Base-by-base conservation (phyloP, 345 rosid genomes). In the Populus nigra region DNA sequence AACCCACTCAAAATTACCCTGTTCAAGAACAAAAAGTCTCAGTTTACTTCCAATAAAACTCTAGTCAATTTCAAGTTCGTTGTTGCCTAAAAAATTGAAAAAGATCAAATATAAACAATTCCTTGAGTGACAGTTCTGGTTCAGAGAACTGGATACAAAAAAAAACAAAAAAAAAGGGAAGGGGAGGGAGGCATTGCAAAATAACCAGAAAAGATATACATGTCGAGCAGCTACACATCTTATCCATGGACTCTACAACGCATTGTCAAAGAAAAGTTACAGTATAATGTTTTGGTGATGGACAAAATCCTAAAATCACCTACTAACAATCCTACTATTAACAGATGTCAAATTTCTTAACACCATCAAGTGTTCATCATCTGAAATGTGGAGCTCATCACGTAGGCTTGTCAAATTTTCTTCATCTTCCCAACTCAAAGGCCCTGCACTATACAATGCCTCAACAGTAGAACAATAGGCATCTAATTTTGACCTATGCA, bases 351-450 rank as follows among this genome's bases (percentile, higher is more conserved):
- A 77, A 20, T 72, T 79, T 79, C 82, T 83, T 74, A 86, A 7
- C 67, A 66, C 65, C 76, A 36, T 79, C 85, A 83, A 78, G 79
- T 83, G 85, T 72, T 81, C 85, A 69, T 79, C 84, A 79, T 81
- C 69, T 29, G 86, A 85, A 72, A 81, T 83, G 77, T 77, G 73
- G 49, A 86, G 83, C 59, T 50, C 33, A 47, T 38, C 66, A 20
- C 78, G 80, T 31, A 81, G 81, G 74, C 76, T 79, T 63, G 87
- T 77, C 75, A 84, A 69, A 33, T 75, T 75, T 73, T 63, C 73
- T 45, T 86, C 86, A 33, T 79, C 83, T 65, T 83, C 88, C 86
- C 88, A 83, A 74, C 73, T 76, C 61, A 83, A 81, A 61, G 80
- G 85, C 73, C 86, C 88, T 71, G 76, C 79, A 31, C 81, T 77